Evolutionary conservation across 352 stramenopile genomes (phyloP), one percentile per base, ranked within the genome.

Genomic region (Phytophthora cactorum): DNA sequence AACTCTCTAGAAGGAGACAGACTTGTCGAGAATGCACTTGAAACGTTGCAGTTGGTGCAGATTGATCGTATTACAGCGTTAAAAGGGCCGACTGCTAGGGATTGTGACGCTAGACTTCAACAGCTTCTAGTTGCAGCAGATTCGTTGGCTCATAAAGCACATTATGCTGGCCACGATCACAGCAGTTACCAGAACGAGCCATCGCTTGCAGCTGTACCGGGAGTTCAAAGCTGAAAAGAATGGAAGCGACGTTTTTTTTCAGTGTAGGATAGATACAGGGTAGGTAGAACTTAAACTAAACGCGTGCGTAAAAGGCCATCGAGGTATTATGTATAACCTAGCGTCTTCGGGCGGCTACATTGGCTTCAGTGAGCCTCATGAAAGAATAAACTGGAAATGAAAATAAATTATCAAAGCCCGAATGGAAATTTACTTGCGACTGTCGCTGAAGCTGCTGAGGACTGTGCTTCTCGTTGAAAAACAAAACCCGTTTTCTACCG

Each of bases 41-140:
- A 57, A 15, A 75, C 65, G 17, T 62, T 86, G 14, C 66, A 75
- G 47, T 55, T 86, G 5, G 36, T 83, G 29, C 75, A 86, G 41
- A 53, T 78, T 28, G 72, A 79, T 31, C 27, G 51, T 0, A 27
- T 50, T 15, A 58, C 51, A 4, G 64, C 29, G 28, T 50, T 72
- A 6, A 56, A 53, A 27, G 55, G 45, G 29, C 22, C 22, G 2
- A 25, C 11, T 14, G 15, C 7, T 11, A 51, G 22, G 8, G 47
- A 38, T n/a, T 39, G 28, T 25, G 57, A 66, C 6, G 43, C 17
- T 22, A 71, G 34, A 44, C 52, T 73, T 4, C 59, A 43, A 43
- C 65, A 73, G 15, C 52, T 68, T 51, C 11, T 68, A 27, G 52
- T 29, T 5, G 59, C 65, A 25, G 57, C 68, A 10, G 41, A 68